These are phyloP conservation scores for Aaosphaeria pasadenensis DNA, from an alignment of 2,329 filamentous ascomycete species.

Conservation along the genomic window DNA sequence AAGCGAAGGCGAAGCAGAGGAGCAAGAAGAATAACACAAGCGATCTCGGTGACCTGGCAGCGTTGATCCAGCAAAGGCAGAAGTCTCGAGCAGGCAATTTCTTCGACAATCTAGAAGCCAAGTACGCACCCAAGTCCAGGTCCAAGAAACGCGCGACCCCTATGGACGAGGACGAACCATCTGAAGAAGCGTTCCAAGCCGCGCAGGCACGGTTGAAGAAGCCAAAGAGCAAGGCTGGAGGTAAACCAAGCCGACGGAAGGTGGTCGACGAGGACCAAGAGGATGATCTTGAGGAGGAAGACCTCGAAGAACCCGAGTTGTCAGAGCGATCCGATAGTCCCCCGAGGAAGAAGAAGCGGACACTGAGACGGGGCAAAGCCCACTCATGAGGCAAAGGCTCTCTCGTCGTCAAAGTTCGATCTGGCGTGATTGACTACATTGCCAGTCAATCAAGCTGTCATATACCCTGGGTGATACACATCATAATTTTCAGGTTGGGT, in stretches of 20 bases:
- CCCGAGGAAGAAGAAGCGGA: neutral
- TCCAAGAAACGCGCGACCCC: conserved; percentile 45
- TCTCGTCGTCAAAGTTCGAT: too few species aligned
- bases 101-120: conserved; percentile 32
- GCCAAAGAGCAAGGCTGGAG: conserved; percentile 20
- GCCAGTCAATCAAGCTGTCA: too few species aligned
- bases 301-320: conserved; percentile 14
- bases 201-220: conserved; percentile 26
- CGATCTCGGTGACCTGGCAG: conserved; percentile 35
- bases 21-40: conserved; percentile 26
- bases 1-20: conserved; percentile 56
- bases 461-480: too few species aligned
- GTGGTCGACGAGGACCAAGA: neutral
- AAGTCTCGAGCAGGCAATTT: conserved; percentile 33
- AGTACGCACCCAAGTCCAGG: conserved; percentile 35
- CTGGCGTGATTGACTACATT: too few species aligned
- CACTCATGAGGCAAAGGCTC: neutral
- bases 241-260: neutral
- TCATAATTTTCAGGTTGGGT: too few species aligned
- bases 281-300: conserved; percentile 13
- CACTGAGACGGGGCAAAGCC: neutral
- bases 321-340: neutral
- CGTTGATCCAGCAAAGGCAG: conserved; percentile 36
- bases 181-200: conserved; percentile 59
- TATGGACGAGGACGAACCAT: conserved; percentile 56